Conservation (phyloP, 1,284 basidiomycete genomes). For the Microbotryomycetes sp. region DNA sequence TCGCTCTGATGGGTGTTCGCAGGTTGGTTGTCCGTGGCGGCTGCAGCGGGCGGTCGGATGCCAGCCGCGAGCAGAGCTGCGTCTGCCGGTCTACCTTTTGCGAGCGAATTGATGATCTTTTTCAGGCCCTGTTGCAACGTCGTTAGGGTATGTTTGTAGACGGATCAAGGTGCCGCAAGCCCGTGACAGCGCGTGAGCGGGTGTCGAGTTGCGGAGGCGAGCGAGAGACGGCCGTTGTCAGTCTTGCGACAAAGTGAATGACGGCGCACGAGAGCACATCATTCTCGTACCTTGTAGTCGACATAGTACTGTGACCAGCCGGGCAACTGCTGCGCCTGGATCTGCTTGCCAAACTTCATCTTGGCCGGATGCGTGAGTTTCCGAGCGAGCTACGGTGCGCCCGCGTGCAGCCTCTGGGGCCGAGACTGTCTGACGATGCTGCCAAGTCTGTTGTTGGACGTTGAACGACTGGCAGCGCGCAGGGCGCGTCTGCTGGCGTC, state of each 20-base stretch:
- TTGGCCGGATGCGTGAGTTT: too few relatives aligned
- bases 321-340: slow-evolving; percentile 91
- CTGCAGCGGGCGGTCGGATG: slow-evolving; percentile 53
- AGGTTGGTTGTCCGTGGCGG: slow-evolving; percentile 8
- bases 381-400: too few relatives aligned
- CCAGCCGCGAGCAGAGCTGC: slow-evolving; percentile 79
- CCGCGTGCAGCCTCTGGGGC: too few relatives aligned
- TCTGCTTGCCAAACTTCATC: slow-evolving; percentile 91
- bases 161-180: too few relatives aligned
- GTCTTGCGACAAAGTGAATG: background rate
- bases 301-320: slow-evolving; percentile 96
- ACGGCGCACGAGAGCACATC: slow-evolving; percentile 40
- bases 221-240: too few relatives aligned
- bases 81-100: slow-evolving; percentile 81
- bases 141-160: too few relatives aligned
- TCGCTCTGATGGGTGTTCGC: slow-evolving; percentile 18
- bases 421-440: too few relatives aligned
- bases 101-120: slow-evolving; percentile 90
- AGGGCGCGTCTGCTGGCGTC: too few relatives aligned
- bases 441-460: too few relatives aligned
- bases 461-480: too few relatives aligned
- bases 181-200: too few relatives aligned
- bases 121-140: background rate
- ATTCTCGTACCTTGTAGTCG: slow-evolving; percentile 97
- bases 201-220: too few relatives aligned